Evolutionary conservation across 1,284 basidiomycete genomes (phyloP), one percentile per base, ranked within the genome.

Genomic region (Malassezia yamatoensis): DNA sequence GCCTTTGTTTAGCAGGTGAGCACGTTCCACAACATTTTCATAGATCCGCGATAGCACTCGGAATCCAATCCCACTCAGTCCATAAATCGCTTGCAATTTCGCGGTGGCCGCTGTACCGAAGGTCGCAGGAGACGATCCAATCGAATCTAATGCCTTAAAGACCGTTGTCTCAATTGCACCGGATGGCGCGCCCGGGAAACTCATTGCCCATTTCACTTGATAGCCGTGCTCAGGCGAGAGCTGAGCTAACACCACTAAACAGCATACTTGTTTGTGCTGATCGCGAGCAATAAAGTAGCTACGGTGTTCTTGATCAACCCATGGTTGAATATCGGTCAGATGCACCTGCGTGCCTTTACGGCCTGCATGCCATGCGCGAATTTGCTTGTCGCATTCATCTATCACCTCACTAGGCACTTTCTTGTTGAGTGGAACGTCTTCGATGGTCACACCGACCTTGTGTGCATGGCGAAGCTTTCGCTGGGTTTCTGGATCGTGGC

Each of bases 181-280:
- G 33, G 76, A 73, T n/a, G 80, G 79, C 7, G 80, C 79, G 33
- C 75, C 77, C 9, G 81, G 80, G 75, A 82, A 83, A 63, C 80
- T 80, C 39, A 82, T 75, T 2, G 80, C 78, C 79, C 80, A 83
- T 68, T 83, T 83, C 71, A 82, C 79, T 67, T 83, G 81, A 70
- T 78, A 79, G 5, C 81, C 81, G 54, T 80, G 75, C 53, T 75
- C 67, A 4, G 79, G 76, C 5, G 80, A 75, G 13, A 83, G 76
- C 68, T 81, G 80, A 9, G 81, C 79, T 5, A 83, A 70, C 21
- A 81, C 81, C 50, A 82, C 79, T 54, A 82, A 68, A 1, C 78
- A 78, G 54, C 63, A 60, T 39, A 81, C 78, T 68, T 76, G 75
- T 29, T 74, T 75, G 8, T 78, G 66, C 58, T 73, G 74, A 58